A percentile compares a stretch with the other conserved stretches of the same genome.
These are phyloP conservation scores for thale cress (Arabidopsis thaliana) DNA, from an alignment of 345 rosid genomes.

Conservation along the genomic window DNA sequence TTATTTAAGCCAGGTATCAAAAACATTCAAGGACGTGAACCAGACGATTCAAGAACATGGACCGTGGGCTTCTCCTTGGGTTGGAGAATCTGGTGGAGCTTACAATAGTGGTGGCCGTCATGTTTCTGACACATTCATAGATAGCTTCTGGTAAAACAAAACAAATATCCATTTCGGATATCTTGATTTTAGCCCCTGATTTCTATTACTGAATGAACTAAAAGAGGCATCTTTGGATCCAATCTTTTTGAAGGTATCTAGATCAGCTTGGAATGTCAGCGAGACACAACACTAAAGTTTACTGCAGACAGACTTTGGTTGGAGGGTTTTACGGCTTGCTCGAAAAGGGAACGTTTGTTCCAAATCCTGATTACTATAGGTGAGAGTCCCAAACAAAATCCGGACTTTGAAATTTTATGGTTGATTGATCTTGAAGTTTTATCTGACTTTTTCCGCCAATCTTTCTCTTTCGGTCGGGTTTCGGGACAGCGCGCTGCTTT, in stretches of 20 bases:
- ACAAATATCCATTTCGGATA: neutral
- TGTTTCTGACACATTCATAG: slow-evolving; percentile 82
- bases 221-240: neutral
- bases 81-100: slow-evolving; percentile 99
- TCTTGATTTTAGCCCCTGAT: neutral
- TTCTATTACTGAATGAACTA: slow-evolving; percentile 5
- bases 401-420: neutral
- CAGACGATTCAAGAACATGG: slow-evolving; percentile 65
- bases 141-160: slow-evolving; percentile 86
- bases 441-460: slow-evolving; percentile 2
- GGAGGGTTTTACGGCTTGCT: slow-evolving; percentile 96
- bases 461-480: neutral
- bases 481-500: slow-evolving; percentile 74
- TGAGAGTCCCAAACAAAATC: slow-evolving; percentile 41
- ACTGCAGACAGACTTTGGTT: slow-evolving; percentile 91
- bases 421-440: slow-evolving; percentile 2
- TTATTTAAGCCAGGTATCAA: slow-evolving; percentile 58
- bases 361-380: slow-evolving; percentile 99
- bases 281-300: slow-evolving; percentile 89
- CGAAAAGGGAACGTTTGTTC: slow-evolving; percentile 63
- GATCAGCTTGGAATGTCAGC: slow-evolving; percentile 99
- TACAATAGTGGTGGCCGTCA: slow-evolving; percentile 89
- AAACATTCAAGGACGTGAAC: slow-evolving; percentile 63
- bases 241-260: slow-evolving; percentile 63
- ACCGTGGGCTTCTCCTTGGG: slow-evolving; percentile 96